These are phyloP conservation scores for Glomus cerebriforme DNA, from an alignment of 192 early-diverging fungal genomes.

Conservation along the genomic window DNA sequence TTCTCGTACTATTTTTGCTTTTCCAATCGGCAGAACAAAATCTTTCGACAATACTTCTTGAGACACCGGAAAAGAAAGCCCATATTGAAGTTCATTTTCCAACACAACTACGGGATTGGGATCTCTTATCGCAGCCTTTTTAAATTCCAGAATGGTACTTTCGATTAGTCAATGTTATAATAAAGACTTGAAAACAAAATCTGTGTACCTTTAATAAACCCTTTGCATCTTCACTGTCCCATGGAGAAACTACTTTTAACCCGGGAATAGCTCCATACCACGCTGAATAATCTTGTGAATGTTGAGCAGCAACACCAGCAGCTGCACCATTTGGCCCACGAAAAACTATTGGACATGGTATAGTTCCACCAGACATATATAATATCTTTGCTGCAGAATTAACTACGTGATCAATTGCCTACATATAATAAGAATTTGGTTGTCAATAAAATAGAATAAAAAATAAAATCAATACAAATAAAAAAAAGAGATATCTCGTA, in stretches of 20 bases:
- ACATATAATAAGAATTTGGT: not conserved
- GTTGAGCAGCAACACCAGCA: constrained; percentile 96
- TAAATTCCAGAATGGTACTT: not conserved
- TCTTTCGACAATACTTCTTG: constrained; percentile 69
- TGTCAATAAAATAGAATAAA: not conserved
- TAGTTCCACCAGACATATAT: constrained; percentile 95
- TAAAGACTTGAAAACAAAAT: not conserved
- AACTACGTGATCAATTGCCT: constrained; percentile 98
- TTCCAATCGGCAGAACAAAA: constrained; percentile 91
- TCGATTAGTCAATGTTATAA: not conserved
- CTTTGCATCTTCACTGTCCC: constrained; percentile 96
- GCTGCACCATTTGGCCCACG: constrained; percentile 98
- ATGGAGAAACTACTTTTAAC: constrained; percentile 95
- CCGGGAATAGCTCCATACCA: constrained; percentile 98
- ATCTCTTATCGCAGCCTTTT: constrained; percentile 90
- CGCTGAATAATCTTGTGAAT: constrained; percentile 97
- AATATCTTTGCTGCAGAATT: constrained; percentile 98
- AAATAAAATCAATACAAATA: not conserved
- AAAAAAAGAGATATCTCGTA: not conserved
- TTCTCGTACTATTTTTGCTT: constrained; percentile 77
- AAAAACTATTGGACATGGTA: constrained; percentile 94
- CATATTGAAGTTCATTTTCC: constrained; percentile 99
- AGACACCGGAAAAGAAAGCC: constrained; percentile 80
- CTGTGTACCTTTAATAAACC: constrained; percentile 79
- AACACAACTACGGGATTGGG: constrained; percentile 96